phyloP scores from a whole-genome alignment of 352 stramenopile genomes.

The Phytophthora meadii region DNA sequence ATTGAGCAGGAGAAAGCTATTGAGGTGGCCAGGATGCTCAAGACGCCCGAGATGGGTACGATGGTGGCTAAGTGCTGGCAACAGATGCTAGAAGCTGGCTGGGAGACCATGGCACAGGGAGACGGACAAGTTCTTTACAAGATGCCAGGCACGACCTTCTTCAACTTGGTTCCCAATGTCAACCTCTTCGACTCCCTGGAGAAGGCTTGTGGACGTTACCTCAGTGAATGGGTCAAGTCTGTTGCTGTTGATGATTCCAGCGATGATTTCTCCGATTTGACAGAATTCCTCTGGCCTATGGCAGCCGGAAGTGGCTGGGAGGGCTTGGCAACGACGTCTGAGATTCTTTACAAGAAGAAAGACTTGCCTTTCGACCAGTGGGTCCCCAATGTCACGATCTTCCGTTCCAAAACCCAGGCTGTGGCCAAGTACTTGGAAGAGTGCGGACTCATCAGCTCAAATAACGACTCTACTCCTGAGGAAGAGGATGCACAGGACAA shows the following conservation, averaged over 20 bases:
- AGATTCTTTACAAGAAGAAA: slow-evolving; percentile 71
- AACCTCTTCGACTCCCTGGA: slow-evolving; percentile 82
- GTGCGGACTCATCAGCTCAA: slow-evolving; percentile 27
- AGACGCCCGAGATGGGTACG: slow-evolving; percentile 27
- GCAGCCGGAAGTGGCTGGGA: slow-evolving; percentile 63
- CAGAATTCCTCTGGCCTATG: slow-evolving; percentile 69
- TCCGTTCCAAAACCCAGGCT: slow-evolving; percentile 65
- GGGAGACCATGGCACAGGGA: slow-evolving; percentile 64
- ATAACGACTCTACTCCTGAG: slow-evolving; percentile 1
- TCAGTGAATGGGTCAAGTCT: slow-evolving; percentile 48
- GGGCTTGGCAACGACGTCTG: slow-evolving; percentile 51
- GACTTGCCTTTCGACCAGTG: slow-evolving; percentile 74
- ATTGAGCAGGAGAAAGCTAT: slow-evolving; percentile 3
- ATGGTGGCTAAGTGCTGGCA: slow-evolving; percentile 60
- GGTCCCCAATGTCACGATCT: slow-evolving; percentile 79
- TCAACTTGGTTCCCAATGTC: slow-evolving; percentile 72
- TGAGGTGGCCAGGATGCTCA: slow-evolving; percentile 27
- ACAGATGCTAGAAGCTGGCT: slow-evolving; percentile 63
- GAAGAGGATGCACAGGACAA: slow-evolving; percentile 16
- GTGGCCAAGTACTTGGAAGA: slow-evolving; percentile 69
- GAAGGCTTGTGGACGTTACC: slow-evolving; percentile 60
- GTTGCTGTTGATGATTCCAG: slow-evolving; percentile 2
- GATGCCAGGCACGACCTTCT: slow-evolving; percentile 73
- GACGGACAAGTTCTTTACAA: slow-evolving; percentile 69
- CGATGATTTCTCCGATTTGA: slow-evolving; percentile 39